phyloP scores from a whole-genome alignment of 257 asterid species.

The Misopates orontium region DNA sequence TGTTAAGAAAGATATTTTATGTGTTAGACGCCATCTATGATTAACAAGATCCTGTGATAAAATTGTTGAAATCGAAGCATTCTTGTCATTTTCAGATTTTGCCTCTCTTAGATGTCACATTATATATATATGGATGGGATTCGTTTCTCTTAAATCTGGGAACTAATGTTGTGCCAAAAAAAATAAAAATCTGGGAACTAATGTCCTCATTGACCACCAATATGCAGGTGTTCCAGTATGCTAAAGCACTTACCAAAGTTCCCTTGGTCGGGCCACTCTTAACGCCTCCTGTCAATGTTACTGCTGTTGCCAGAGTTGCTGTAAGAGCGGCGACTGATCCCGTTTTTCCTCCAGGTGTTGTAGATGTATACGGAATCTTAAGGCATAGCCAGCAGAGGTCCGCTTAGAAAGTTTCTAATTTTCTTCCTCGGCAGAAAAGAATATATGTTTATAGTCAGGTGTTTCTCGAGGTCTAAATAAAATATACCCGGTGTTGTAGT shows the following conservation, averaged over 20 bases:
- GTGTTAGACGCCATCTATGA: neutral
- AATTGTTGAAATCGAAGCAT: neutral
- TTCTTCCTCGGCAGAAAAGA: neutral
- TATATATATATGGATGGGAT: too few species aligned
- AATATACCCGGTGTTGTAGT: neutral
- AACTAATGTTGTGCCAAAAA: too few species aligned
- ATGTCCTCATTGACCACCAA: neutral
- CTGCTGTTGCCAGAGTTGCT: conserved; percentile 84
- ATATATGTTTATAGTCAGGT: conserved; percentile 5
- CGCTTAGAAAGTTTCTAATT: conserved; percentile 15
- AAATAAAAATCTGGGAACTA: neutral
- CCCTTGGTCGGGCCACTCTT: conserved; percentile 90
- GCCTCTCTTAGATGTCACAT: neutral
- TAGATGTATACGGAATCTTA: conserved; percentile 71
- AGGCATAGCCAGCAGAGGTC: conserved; percentile 70
- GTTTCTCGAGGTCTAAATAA: conserved; percentile 26
- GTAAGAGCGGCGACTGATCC: conserved; percentile 88
- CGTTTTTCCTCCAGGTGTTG: conserved; percentile 85
- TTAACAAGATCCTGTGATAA: neutral
- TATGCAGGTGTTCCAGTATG: conserved; percentile 74
- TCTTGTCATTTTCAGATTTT: neutral
- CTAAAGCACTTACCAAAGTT: conserved; percentile 61
- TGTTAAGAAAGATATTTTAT: neutral
- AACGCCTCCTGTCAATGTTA: conserved; percentile 76
- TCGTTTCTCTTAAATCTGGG: neutral